Evolutionary conservation across 225 moss, liverwort and hornwort genomes (phyloP).

Genomic region (Neckera pumila): DNA sequence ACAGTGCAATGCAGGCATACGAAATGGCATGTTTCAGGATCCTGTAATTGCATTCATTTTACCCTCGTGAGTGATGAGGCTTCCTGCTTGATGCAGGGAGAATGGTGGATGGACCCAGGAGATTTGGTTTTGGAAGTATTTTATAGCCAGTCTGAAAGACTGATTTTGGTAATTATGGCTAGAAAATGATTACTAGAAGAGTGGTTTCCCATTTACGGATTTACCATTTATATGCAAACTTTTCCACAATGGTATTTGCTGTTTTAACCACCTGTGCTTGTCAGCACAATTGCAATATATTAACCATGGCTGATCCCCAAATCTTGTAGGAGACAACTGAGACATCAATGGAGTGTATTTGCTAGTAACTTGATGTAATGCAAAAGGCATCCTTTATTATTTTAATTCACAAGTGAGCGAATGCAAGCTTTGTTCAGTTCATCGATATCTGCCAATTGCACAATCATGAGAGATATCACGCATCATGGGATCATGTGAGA

Average conservation of each 20-base stretch:
- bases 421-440: not conserved
- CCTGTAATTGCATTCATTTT: not conserved
- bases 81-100: slow-evolving; percentile 2
- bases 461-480: not conserved
- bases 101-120: not conserved
- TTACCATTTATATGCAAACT: not conserved
- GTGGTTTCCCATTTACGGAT: not conserved
- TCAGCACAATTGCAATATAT: not conserved
- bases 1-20: not conserved
- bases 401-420: not conserved
- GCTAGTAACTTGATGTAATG: not conserved
- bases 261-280: not conserved
- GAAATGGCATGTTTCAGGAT: not conserved
- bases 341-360: not conserved
- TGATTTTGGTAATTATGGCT: not conserved
- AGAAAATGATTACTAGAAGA: not conserved
- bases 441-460: not conserved
- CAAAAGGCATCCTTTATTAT: not conserved
- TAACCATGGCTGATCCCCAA: not conserved
- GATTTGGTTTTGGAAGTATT: not conserved
- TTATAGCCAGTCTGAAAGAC: not conserved
- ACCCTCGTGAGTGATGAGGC: not conserved
- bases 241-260: not conserved
- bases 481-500: not conserved
- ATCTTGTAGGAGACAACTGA: not conserved